Conservation (phyloP, 1,284 basidiomycete genomes). For the Heterobasidion occidentale region DNA sequence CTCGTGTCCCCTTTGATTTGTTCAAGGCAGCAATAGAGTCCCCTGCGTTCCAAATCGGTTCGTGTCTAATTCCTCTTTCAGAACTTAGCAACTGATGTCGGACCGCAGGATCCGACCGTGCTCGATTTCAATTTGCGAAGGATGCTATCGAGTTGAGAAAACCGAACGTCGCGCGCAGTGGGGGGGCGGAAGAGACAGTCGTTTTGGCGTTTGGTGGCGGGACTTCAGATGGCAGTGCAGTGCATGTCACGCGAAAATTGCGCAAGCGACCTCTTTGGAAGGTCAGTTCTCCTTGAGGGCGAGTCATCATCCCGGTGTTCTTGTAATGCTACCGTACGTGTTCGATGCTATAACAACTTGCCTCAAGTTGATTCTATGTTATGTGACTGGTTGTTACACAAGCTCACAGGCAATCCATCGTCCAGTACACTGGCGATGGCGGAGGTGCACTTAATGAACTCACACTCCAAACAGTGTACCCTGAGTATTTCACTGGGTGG, state of each 20-base stretch:
- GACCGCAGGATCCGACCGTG: slow-evolving; percentile 64
- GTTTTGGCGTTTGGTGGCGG: slow-evolving; percentile 77
- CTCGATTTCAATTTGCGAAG: slow-evolving; percentile 85
- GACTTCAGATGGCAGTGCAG: slow-evolving; percentile 61
- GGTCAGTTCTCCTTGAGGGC: slow-evolving; percentile 47
- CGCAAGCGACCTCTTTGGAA: slow-evolving; percentile 81
- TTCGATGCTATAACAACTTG: not conserved
- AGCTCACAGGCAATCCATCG: not conserved
- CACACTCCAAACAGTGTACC: no score
- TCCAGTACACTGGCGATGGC: not conserved
- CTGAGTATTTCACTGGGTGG: no score
- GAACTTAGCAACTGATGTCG: not conserved
- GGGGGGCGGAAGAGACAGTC: slow-evolving; percentile 72
- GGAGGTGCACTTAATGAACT: not conserved
- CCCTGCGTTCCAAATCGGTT: slow-evolving; percentile 69
- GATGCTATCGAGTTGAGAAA: slow-evolving; percentile 79
- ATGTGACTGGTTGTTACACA: not conserved
- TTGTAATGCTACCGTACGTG: slow-evolving; percentile 4
- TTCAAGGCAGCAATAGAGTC: slow-evolving; percentile 77
- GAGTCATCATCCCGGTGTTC: not conserved
- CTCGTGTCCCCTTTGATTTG: slow-evolving; percentile 73
- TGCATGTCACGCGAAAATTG: slow-evolving; percentile 81
- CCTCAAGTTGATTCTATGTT: not conserved
- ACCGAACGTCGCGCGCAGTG: slow-evolving; percentile 50
- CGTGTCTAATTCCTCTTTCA: slow-evolving; percentile 17